Evolutionary conservation across 495 filamentous ascomycete species (phyloP).

Genomic region (Xylaria sp.): DNA sequence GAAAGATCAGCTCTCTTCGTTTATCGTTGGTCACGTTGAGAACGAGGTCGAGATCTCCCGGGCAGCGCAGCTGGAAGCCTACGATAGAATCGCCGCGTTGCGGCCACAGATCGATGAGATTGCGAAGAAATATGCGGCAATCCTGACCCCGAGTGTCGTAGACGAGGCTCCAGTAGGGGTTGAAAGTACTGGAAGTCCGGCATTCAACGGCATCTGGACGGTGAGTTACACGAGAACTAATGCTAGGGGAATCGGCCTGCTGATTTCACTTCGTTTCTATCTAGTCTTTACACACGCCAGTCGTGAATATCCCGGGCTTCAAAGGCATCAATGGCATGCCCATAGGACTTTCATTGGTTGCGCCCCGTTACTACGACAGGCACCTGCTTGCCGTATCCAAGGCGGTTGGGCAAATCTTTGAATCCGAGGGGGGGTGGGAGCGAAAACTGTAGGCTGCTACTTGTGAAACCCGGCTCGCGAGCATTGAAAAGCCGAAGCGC

Average conservation of each 20-base stretch:
- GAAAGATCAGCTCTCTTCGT: slow-evolving; percentile 47
- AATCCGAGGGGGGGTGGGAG: slow-evolving; percentile 51
- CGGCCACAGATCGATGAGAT: slow-evolving; percentile 56
- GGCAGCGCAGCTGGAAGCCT: slow-evolving; percentile 50
- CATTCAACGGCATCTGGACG: slow-evolving; percentile 47
- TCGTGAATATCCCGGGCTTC: slow-evolving; percentile 59
- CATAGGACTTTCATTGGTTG: slow-evolving; percentile 56
- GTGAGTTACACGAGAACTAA: slow-evolving; percentile 25
- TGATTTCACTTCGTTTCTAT: slow-evolving; percentile 26
- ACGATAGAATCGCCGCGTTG: slow-evolving; percentile 53
- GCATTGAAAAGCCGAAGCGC: not conserved
- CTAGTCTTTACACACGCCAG: slow-evolving; percentile 55
- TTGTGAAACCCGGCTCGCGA: not conserved
- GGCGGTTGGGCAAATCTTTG: slow-evolving; percentile 50
- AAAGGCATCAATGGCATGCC: slow-evolving; percentile 56
- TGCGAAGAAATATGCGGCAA: slow-evolving; percentile 51
- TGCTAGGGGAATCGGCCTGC: not conserved
- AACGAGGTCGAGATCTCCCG: slow-evolving; percentile 45
- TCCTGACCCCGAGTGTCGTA: slow-evolving; percentile 56
- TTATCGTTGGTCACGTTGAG: slow-evolving; percentile 52
- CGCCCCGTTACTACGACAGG: slow-evolving; percentile 52
- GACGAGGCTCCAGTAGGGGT: slow-evolving; percentile 58
- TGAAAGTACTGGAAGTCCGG: slow-evolving; percentile 52
- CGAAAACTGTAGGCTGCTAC: slow-evolving; percentile 4
- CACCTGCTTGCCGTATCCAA: slow-evolving; percentile 51